Evolutionary conservation across 1,284 basidiomycete species (phyloP).

Genomic region (Bondarzewia mesenterica): DNA sequence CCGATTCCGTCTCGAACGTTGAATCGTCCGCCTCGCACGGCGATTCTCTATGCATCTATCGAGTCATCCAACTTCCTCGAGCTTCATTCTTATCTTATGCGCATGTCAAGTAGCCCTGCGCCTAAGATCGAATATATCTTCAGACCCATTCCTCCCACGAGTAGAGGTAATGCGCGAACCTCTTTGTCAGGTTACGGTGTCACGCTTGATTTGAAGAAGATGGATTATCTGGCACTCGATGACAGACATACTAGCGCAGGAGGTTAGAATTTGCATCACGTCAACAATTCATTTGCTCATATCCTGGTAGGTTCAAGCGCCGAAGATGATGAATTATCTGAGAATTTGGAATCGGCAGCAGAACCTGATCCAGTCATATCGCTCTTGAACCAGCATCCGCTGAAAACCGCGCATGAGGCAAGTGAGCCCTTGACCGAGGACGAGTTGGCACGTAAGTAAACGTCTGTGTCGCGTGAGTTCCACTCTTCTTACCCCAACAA

Average conservation of each 20-base stretch:
- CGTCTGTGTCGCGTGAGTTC: constrained; percentile 20
- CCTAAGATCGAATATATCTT: constrained; percentile 67
- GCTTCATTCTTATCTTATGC: constrained; percentile 57
- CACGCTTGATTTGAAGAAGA: constrained; percentile 91
- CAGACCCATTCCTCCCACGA: constrained; percentile 49
- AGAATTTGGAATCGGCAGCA: constrained; percentile 15
- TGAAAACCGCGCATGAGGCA: constrained; percentile 40
- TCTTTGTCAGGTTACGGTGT: constrained; percentile 87
- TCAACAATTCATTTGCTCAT: neutral
- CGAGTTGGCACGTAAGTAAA: constrained; percentile 36
- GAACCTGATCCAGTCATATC: constrained; percentile 35
- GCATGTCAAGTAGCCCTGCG: constrained; percentile 34
- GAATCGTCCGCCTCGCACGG: constrained; percentile 42
- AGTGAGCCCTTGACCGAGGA: constrained; percentile 52
- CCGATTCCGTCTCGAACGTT: constrained; percentile 34
- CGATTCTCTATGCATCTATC: constrained; percentile 68
- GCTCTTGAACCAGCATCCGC: constrained; percentile 49
- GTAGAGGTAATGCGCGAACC: constrained; percentile 19
- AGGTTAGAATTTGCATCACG: neutral
- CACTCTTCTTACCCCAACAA: neutral
- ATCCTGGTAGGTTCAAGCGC: constrained; percentile 5
- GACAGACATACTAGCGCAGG: constrained; percentile 46
- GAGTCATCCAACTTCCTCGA: constrained; percentile 53
- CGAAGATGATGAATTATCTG: constrained; percentile 16
- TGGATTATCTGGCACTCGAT: constrained; percentile 92